Percentiles rank a stretch among this genome's conserved stretches.
phyloP scores from a whole-genome alignment of 805 yeast species.

The Hanseniaspora meyeri region DNA sequence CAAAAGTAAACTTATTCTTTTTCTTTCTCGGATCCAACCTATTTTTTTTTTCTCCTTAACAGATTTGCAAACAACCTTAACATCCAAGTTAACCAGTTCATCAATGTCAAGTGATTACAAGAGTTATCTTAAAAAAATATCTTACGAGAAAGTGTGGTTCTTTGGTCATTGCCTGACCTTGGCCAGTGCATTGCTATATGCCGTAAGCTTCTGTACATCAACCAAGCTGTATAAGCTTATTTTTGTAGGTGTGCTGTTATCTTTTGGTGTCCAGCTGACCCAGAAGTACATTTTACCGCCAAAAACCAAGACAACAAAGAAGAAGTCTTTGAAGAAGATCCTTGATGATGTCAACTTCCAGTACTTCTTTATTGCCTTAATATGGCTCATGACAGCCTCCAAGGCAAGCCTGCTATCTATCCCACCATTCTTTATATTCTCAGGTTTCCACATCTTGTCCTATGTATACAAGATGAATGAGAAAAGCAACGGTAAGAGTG shows the following conservation, averaged over 20 bases:
- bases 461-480: slow-evolving; percentile 29
- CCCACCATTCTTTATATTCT: slow-evolving; percentile 63
- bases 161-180: slow-evolving; percentile 43
- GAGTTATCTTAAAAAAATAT: neutral
- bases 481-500: slow-evolving; percentile 39
- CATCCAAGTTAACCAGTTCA: neutral
- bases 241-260: slow-evolving; percentile 50
- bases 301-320: slow-evolving; percentile 17
- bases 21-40: no score
- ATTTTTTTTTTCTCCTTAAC: no score
- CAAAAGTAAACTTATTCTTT: no score
- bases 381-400: slow-evolving; percentile 43
- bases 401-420: slow-evolving; percentile 44
- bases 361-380: slow-evolving; percentile 47
- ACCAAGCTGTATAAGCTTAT: slow-evolving; percentile 44
- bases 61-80: no score
- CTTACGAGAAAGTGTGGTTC: slow-evolving; percentile 64
- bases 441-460: slow-evolving; percentile 69
- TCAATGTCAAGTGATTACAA: neutral
- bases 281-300: slow-evolving; percentile 36
- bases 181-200: slow-evolving; percentile 30
- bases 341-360: slow-evolving; percentile 58
- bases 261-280: slow-evolving; percentile 64
- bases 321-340: slow-evolving; percentile 23
- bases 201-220: slow-evolving; percentile 27